phyloP scores from a whole-genome alignment of 148 eudicot genomes.

The Hydrangea macrophylla region DNA sequence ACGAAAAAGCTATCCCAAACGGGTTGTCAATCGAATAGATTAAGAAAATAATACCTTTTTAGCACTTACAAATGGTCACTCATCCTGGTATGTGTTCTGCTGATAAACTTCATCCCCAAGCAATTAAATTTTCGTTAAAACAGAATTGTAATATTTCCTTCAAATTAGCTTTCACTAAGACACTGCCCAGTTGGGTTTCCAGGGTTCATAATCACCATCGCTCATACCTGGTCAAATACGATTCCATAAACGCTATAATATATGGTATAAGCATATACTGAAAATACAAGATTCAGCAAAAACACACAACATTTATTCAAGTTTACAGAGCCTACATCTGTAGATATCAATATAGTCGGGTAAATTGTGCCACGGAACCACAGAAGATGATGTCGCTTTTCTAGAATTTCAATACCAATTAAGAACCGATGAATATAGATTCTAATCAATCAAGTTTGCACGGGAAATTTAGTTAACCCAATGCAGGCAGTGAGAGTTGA shows the following conservation, averaged over 20 bases:
- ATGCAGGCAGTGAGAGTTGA: no score
- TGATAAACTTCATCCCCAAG: constrained; percentile 98
- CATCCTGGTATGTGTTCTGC: constrained; percentile 95
- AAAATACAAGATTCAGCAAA: neutral
- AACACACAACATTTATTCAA: neutral
- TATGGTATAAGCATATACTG: neutral
- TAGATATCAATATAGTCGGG: neutral
- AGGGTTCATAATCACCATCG: constrained; percentile 99
- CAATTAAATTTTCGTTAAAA: constrained; percentile 65
- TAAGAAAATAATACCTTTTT: constrained; percentile 96
- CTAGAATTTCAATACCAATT: no score
- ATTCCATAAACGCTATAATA: constrained; percentile 1
- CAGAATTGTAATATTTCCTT: constrained; percentile 72
- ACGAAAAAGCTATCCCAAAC: no score
- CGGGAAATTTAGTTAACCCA: no score
- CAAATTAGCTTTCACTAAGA: constrained; percentile 80
- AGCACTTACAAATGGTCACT: constrained; percentile 90
- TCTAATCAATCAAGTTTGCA: no score
- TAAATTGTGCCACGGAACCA: neutral
- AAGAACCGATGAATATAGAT: no score
- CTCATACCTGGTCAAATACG: constrained; percentile 62
- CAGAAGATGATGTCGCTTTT: no score
- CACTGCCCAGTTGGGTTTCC: constrained; percentile 99
- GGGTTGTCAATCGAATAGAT: no score
- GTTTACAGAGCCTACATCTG: neutral